phyloP scores from a whole-genome alignment of 1,284 basidiomycete species.

The Rhodotorula sp. region DNA sequence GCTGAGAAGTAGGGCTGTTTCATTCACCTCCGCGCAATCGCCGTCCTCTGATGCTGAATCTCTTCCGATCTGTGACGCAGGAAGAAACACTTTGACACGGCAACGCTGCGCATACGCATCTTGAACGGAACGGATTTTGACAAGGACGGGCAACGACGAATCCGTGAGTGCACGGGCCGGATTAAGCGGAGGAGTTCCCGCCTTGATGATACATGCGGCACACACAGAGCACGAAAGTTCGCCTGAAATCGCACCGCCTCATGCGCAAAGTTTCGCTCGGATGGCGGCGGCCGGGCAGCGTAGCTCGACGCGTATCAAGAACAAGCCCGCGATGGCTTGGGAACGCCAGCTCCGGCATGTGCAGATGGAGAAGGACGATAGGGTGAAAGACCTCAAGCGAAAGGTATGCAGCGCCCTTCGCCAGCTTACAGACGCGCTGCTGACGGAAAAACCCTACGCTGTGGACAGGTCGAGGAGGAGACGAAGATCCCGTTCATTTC shows the following conservation, averaged over 20 bases:
- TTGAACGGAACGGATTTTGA: conserved; percentile 24
- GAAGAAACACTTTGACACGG: conserved; percentile 21
- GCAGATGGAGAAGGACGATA: conserved; percentile 60
- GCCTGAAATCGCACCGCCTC: background rate
- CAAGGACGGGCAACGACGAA: conserved; percentile 15
- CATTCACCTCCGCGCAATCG: too few species aligned
- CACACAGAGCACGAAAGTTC: background rate
- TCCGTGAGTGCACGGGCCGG: background rate
- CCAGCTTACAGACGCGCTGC: too few species aligned
- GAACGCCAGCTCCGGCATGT: conserved; percentile 12
- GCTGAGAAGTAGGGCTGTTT: conserved; percentile 19
- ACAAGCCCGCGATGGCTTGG: conserved; percentile 3
- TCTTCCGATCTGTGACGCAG: background rate
- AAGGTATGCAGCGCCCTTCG: conserved; percentile 54
- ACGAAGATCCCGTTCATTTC: conserved; percentile 67
- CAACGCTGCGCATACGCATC: conserved; percentile 16
- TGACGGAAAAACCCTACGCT: background rate
- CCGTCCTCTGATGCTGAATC: too few species aligned
- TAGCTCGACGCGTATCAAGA: conserved; percentile 14
- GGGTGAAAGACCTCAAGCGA: conserved; percentile 71
- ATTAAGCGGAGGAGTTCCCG: background rate
- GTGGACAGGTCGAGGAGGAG: conserved; percentile 58
- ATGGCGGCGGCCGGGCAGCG: background rate
- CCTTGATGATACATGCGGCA: background rate
- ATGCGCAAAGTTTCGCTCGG: background rate